Conservation (phyloP, 2,329 filamentous ascomycete species). For the Calonectria pteridis region DNA sequence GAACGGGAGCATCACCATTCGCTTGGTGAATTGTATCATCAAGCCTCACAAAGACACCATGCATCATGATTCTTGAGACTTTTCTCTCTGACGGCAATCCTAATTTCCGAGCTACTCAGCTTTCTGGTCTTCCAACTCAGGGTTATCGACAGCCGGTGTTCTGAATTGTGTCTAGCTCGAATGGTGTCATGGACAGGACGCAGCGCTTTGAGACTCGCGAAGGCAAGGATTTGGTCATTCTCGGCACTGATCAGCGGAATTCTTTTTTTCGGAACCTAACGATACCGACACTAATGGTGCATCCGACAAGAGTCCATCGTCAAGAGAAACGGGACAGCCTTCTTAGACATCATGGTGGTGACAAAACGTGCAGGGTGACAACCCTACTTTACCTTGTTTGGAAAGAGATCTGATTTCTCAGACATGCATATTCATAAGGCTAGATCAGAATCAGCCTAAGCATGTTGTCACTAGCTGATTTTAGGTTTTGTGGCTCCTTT, state of each 20-base stretch:
- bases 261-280: neutral
- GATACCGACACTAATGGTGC: neutral
- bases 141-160: conserved; percentile 9
- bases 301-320: conserved; percentile 9
- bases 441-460: conserved; percentile 15
- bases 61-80: neutral
- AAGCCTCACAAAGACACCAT: conserved; percentile 39
- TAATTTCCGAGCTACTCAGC: conserved; percentile 29
- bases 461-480: neutral
- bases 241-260: conserved; percentile 25
- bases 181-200: conserved; percentile 31
- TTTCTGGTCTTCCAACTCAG: neutral
- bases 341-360: neutral
- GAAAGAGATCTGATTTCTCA: neutral
- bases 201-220: neutral
- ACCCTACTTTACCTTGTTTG: conserved; percentile 15
- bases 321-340: neutral
- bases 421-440: conserved; percentile 8
- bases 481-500: neutral
- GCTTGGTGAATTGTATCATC: conserved; percentile 34
- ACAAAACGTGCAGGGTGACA: neutral
- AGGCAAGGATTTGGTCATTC: neutral
- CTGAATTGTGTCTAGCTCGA: conserved; percentile 29
- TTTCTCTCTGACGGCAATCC: conserved; percentile 21
- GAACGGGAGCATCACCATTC: neutral